Evolutionary conservation across 2,329 filamentous ascomycete genomes (phyloP).

Genomic region (Verruconis gallopava): DNA sequence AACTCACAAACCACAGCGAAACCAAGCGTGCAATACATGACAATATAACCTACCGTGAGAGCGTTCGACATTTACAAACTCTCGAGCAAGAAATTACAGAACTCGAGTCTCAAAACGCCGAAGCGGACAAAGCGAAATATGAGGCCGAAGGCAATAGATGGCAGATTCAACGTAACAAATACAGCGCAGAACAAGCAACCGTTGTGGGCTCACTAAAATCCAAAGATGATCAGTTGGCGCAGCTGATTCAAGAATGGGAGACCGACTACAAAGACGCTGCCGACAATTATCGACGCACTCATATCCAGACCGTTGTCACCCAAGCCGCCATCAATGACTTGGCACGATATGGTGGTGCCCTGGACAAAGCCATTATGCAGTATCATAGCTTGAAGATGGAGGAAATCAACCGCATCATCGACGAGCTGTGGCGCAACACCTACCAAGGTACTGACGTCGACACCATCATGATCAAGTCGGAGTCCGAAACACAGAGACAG

Average conservation of each 20-base stretch:
- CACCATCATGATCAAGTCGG: constrained; percentile 87
- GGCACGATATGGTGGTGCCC: constrained; percentile 63
- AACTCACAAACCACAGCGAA: constrained; percentile 65
- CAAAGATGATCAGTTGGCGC: constrained; percentile 67
- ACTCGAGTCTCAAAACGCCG: constrained; percentile 66
- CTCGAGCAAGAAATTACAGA: constrained; percentile 58
- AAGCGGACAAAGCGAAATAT: constrained; percentile 67
- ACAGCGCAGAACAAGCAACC: constrained; percentile 59
- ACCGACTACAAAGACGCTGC: constrained; percentile 77
- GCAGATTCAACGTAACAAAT: constrained; percentile 53
- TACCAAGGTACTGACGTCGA: constrained; percentile 97
- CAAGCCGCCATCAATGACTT: constrained; percentile 89
- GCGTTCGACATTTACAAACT: constrained; percentile 52
- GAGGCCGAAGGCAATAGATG: constrained; percentile 54
- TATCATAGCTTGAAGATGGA: constrained; percentile 97
- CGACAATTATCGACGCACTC: constrained; percentile 67
- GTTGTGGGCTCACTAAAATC: constrained; percentile 68
- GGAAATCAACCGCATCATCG: constrained; percentile 88
- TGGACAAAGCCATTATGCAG: constrained; percentile 95
- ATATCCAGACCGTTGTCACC: constrained; percentile 82
- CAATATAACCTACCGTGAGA: constrained; percentile 75
- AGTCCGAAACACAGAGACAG: constrained; percentile 61
- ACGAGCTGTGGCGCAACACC: constrained; percentile 92
- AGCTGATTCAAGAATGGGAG: constrained; percentile 67
- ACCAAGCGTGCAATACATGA: constrained; percentile 80